phyloP scores from a whole-genome alignment of 306 rosid genomes.

The Cucurbita moschata region DNA sequence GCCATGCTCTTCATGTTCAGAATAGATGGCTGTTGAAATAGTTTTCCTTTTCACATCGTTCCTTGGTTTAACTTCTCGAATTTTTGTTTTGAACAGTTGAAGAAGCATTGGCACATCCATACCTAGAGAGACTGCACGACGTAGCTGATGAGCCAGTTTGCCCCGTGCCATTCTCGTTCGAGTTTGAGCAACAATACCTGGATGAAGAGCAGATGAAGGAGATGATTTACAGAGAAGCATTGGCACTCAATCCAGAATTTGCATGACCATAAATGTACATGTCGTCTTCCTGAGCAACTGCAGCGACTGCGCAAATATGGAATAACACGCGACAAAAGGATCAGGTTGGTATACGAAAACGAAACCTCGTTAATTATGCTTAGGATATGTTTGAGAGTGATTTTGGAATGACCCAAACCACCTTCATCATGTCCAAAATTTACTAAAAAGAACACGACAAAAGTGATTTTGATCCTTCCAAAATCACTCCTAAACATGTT shows the following conservation, averaged over 20 bases:
- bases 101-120: slow-evolving; percentile 91
- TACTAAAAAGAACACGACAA: no score
- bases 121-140: slow-evolving; percentile 89
- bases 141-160: slow-evolving; percentile 84
- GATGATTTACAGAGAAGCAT: slow-evolving; percentile 81
- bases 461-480: no score
- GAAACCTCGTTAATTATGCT: neutral
- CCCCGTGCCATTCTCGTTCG: slow-evolving; percentile 61
- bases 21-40: neutral
- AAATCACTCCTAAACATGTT: neutral
- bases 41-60: neutral
- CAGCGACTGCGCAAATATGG: neutral
- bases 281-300: neutral
- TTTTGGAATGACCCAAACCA: neutral
- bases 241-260: slow-evolving; percentile 63
- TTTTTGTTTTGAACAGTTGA: slow-evolving; percentile 44
- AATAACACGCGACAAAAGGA: neutral
- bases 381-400: neutral
- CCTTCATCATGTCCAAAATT: neutral
- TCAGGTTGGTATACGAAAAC: neutral
- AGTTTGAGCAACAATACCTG: slow-evolving; percentile 65
- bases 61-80: neutral
- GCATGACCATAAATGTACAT: slow-evolving; percentile 19
- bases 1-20: neutral
- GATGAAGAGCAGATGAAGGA: slow-evolving; percentile 91